A percentile compares a stretch with the other conserved stretches of the same genome.
Conservation (phyloP, 768 basidiomycete species). For the Phaeotremella skinneri region DNA sequence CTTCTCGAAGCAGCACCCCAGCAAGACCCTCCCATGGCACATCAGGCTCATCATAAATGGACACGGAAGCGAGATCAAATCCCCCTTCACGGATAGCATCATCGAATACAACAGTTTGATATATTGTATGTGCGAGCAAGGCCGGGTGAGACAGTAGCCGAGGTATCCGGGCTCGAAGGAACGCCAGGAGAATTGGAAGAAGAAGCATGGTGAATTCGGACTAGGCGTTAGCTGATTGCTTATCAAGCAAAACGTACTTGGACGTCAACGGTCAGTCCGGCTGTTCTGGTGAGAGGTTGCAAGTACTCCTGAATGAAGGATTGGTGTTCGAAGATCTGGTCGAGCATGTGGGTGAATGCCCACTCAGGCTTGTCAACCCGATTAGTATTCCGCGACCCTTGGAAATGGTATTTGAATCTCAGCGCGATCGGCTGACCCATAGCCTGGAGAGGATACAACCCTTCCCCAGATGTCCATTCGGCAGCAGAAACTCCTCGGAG, state of each 20-base stretch:
- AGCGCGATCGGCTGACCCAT: constrained; percentile 77
- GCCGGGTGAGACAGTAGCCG: constrained; percentile 72
- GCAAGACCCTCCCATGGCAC: constrained; percentile 72
- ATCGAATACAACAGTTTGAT: constrained; percentile 87
- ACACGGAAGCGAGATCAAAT: constrained; percentile 59
- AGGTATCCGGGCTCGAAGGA: constrained; percentile 72
- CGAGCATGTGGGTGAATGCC: constrained; percentile 89
- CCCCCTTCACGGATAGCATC: constrained; percentile 70
- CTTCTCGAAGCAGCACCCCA: constrained; percentile 73
- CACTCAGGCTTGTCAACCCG: constrained; percentile 97
- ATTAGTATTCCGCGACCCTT: constrained; percentile 80
- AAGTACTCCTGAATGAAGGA: constrained; percentile 73
- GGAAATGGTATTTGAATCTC: constrained; percentile 94
- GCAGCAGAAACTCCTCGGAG: constrained; percentile 52
- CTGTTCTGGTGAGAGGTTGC: constrained; percentile 66
- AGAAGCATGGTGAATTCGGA: constrained; percentile 78
- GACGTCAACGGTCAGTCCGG: constrained; percentile 68
- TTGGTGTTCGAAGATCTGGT: constrained; percentile 79
- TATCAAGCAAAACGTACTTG: constrained; percentile 60
- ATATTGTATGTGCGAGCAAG: constrained; percentile 89
- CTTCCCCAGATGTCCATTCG: constrained; percentile 56
- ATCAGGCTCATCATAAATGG: constrained; percentile 16
- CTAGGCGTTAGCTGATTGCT: constrained; percentile 52
- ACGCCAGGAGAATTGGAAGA: constrained; percentile 70
- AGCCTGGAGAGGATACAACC: constrained; percentile 78